Conservation (phyloP, 108 stramenopile genomes). For the Bacterosira constricta region DNA sequence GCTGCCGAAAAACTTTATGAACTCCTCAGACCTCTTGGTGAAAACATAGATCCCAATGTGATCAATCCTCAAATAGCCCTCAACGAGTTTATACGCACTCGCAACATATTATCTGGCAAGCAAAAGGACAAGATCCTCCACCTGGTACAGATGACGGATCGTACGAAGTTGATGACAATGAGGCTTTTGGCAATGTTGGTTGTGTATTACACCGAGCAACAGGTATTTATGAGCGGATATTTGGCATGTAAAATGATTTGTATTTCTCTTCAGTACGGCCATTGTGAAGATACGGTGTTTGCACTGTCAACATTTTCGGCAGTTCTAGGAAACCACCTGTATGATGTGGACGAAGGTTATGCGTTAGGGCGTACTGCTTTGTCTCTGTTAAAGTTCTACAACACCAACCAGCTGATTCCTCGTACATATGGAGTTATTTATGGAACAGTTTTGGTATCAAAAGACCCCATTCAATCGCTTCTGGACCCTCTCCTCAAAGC, state of each 20-base stretch:
- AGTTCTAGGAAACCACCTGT: background rate
- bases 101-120: conserved; percentile 4
- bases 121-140: conserved; percentile 12
- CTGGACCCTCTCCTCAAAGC: conserved; percentile 15
- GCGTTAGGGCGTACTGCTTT: background rate
- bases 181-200: conserved; percentile 11
- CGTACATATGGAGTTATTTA: conserved; percentile 10
- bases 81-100: conserved; percentile 1
- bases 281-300: conserved; percentile 28
- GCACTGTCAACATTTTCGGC: conserved; percentile 13
- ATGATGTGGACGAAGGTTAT: conserved; percentile 19
- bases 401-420: conserved; percentile 9
- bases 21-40: background rate
- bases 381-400: conserved; percentile 1
- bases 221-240: conserved; percentile 14
- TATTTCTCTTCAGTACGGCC: conserved; percentile 25
- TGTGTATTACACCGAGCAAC: conserved; percentile 15
- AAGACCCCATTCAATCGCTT: conserved; percentile 2
- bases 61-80: conserved; percentile 6
- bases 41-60: background rate
- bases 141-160: conserved; percentile 15
- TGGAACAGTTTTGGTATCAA: conserved; percentile 8
- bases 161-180: conserved; percentile 15
- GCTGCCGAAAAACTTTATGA: background rate
- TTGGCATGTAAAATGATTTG: conserved; percentile 18